These are phyloP conservation scores for Boletus pseudopeckii DNA, from an alignment of 768 basidiomycete species.

Conservation along the genomic window DNA sequence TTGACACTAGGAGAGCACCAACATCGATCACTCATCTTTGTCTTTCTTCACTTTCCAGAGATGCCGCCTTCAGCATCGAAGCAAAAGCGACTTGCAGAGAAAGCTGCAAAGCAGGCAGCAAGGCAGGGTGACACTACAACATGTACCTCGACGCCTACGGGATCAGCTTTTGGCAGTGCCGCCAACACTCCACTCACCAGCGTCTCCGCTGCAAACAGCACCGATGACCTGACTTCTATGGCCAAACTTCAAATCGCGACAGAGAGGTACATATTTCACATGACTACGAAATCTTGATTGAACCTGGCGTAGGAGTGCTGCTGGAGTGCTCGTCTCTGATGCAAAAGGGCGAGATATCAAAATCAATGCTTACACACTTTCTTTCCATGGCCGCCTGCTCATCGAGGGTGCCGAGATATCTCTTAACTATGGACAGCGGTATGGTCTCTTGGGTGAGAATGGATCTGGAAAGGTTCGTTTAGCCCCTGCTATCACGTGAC, in stretches of 20 bases:
- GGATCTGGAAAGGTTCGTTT: constrained; percentile 91
- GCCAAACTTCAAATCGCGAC: constrained; percentile 86
- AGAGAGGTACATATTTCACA: constrained; percentile 58
- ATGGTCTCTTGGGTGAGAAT: constrained; percentile 95
- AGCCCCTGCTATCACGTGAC: constrained; percentile 8
- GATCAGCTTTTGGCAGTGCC: constrained; percentile 61
- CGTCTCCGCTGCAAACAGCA: constrained; percentile 72
- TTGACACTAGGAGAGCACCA: constrained; percentile 5
- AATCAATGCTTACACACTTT: constrained; percentile 92
- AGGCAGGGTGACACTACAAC: constrained; percentile 44
- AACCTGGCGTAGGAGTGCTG: constrained; percentile 61
- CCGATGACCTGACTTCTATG: constrained; percentile 82
- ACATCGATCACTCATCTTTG: constrained; percentile 29
- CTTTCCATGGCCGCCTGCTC: constrained; percentile 92
- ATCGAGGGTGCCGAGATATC: constrained; percentile 64
- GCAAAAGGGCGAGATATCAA: constrained; percentile 93
- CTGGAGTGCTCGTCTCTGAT: constrained; percentile 93
- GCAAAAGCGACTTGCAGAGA: constrained; percentile 93
- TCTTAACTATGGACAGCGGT: constrained; percentile 88
- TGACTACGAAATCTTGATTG: neutral
- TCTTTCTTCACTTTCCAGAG: constrained; percentile 17
- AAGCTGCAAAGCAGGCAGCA: constrained; percentile 78
- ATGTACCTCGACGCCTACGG: constrained; percentile 59
- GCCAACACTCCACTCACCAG: constrained; percentile 81
- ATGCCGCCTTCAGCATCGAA: constrained; percentile 83